Evolutionary conservation across 805 yeast species (phyloP).

Genomic region (Metschnikowia amazonensis): DNA sequence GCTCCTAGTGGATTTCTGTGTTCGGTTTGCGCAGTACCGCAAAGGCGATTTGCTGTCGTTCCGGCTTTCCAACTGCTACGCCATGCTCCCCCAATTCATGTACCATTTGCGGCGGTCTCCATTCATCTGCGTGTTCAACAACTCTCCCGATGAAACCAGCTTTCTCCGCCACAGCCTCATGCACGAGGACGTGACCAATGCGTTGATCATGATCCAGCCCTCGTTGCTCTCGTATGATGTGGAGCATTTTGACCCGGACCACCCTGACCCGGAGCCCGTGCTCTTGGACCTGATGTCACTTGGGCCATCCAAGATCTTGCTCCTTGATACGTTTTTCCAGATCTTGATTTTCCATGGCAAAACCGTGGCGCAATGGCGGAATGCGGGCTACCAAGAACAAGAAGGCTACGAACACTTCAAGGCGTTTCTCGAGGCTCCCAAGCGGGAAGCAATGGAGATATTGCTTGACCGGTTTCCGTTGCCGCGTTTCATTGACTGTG

Average conservation of each 20-base stretch:
- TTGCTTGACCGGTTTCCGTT: conserved; percentile 65
- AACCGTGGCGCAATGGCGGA: conserved; percentile 63
- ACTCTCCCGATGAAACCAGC: conserved; percentile 70
- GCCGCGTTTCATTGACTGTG: conserved; percentile 69
- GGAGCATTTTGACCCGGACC: conserved; percentile 34
- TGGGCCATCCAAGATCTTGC: conserved; percentile 51
- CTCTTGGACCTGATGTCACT: conserved; percentile 61
- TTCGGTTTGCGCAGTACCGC: conserved; percentile 45
- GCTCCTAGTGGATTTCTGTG: conserved; percentile 43
- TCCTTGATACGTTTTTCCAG: conserved; percentile 68
- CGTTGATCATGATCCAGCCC: conserved; percentile 68
- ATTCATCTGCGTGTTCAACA: conserved; percentile 61
- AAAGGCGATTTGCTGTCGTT: conserved; percentile 48
- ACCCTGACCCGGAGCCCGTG: conserved; percentile 57
- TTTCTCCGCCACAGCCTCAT: conserved; percentile 59
- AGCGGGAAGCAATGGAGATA: conserved; percentile 61
- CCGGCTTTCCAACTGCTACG: conserved; percentile 45
- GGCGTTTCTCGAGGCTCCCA: conserved; percentile 58
- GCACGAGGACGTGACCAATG: conserved; percentile 57
- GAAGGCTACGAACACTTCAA: conserved; percentile 59
- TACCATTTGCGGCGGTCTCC: conserved; percentile 65
- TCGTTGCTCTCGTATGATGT: conserved; percentile 56
- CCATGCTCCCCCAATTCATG: conserved; percentile 62
- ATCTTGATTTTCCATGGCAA: conserved; percentile 65
- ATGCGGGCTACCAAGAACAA: conserved; percentile 57